Conservation (phyloP, 805 yeast genomes). For the Allodekkera sacchari region DNA sequence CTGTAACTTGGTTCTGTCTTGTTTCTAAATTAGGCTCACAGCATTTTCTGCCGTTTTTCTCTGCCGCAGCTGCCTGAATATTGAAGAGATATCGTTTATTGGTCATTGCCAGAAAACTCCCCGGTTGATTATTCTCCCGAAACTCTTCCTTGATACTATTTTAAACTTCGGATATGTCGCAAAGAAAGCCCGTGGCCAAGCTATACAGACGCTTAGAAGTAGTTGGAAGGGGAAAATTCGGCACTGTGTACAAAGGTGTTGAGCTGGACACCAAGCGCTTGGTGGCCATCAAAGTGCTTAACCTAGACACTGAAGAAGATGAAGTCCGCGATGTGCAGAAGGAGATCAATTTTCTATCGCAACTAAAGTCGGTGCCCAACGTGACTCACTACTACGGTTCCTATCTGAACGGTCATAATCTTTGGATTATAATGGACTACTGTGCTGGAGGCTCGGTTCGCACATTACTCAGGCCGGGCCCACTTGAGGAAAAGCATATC, state of each 20-base stretch:
- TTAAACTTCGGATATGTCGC: too few relatives aligned
- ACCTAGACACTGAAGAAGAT: constrained; percentile 86
- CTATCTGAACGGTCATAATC: constrained; percentile 74
- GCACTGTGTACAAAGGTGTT: constrained; percentile 87
- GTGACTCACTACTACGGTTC: constrained; percentile 91
- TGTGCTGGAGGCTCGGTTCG: constrained; percentile 96
- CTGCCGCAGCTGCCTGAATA: too few relatives aligned
- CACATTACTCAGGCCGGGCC: constrained; percentile 79
- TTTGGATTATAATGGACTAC: constrained; percentile 97
- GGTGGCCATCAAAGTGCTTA: constrained; percentile 88
- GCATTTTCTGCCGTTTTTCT: too few relatives aligned
- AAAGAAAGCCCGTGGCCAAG: constrained; percentile 15
- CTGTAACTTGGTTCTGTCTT: too few relatives aligned
- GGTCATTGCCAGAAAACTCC: too few relatives aligned
- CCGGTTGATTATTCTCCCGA: not conserved
- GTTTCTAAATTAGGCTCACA: too few relatives aligned
- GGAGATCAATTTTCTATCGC: constrained; percentile 81
- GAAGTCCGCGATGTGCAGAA: constrained; percentile 93
- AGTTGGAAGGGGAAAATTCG: constrained; percentile 94
- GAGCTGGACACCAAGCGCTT: constrained; percentile 62
- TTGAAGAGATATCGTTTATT: too few relatives aligned
- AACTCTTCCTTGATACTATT: constrained; percentile 2
- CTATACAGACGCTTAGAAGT: constrained; percentile 77
- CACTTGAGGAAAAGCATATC: constrained; percentile 74
- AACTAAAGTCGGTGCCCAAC: constrained; percentile 78